Evolutionary conservation across 2,329 filamentous ascomycete species (phyloP).

Genomic region (Dothideomycetidae sp.): DNA sequence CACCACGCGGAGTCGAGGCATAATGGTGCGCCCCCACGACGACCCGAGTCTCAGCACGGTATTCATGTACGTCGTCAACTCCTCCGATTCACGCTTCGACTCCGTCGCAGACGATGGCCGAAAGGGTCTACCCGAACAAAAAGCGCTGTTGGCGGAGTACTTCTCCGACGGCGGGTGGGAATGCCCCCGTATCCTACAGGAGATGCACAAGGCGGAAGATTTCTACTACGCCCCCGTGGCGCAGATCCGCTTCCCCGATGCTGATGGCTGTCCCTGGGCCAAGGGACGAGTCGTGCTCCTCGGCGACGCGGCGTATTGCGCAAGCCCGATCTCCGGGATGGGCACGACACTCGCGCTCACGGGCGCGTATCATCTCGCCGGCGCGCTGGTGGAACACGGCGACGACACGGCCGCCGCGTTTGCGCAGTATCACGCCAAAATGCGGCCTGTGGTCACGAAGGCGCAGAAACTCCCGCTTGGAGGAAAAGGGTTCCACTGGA

Average conservation of each 20-base stretch:
- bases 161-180: constrained; percentile 20
- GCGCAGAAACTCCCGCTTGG: constrained; percentile 20
- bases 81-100: constrained; percentile 13
- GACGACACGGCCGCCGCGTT: constrained; percentile 16
- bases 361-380: constrained; percentile 23
- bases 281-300: constrained; percentile 20
- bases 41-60: constrained; percentile 14
- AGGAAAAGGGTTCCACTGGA: constrained; percentile 14
- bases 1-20: constrained; percentile 17
- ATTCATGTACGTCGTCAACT: constrained; percentile 16
- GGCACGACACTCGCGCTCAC: constrained; percentile 22
- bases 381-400: constrained; percentile 14
- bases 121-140: constrained; percentile 15
- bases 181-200: constrained; percentile 15
- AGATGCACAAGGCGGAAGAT: constrained; percentile 19
- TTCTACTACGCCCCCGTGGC: constrained; percentile 22
- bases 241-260: constrained; percentile 19
- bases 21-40: constrained; percentile 20
- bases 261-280: too few relatives aligned
- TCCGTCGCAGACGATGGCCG: constrained; percentile 13
- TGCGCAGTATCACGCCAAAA: constrained; percentile 16
- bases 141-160: constrained; percentile 17
- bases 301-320: constrained; percentile 21
- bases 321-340: constrained; percentile 22
- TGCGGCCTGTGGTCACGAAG: constrained; percentile 16